Conservation (phyloP, 306 rosid species). For the Echinosophora koreensis region DNA sequence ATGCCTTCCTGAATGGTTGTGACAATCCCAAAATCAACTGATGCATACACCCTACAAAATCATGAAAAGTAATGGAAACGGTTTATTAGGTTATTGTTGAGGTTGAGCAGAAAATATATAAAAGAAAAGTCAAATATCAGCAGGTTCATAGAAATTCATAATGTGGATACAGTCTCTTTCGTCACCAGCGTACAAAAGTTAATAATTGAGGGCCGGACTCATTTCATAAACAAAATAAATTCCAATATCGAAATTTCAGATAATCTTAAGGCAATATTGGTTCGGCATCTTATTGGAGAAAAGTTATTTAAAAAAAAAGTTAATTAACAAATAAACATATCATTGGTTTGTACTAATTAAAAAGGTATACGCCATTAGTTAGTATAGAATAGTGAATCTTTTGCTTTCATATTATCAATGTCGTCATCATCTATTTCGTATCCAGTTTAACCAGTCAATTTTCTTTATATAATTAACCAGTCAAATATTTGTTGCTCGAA, state of each 20-base stretch:
- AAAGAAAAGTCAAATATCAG: slow-evolving; percentile 24
- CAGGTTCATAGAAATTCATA: slow-evolving; percentile 36
- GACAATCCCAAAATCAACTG: too few species aligned
- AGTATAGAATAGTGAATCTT: background rate
- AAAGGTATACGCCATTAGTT: background rate
- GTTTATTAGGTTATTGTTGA: background rate
- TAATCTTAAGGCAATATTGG: background rate
- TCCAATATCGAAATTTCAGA: background rate
- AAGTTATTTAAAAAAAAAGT: background rate
- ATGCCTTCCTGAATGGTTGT: too few species aligned
- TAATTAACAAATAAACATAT: background rate
- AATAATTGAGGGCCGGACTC: slow-evolving; percentile 29
- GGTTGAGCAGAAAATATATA: background rate
- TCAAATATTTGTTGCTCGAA: slow-evolving; percentile 5
- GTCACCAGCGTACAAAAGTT: slow-evolving; percentile 34
- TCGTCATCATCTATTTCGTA: background rate
- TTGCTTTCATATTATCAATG: background rate
- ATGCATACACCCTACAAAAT: too few species aligned
- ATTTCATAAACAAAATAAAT: background rate
- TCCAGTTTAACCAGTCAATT: background rate
- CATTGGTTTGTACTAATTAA: background rate
- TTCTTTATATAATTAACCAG: background rate
- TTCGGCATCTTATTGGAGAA: background rate
- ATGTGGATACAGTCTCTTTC: background rate
- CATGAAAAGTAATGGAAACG: background rate